Conservation (phyloP, 2,329 filamentous ascomycete species). For the Cladobotryum protrusum region DNA sequence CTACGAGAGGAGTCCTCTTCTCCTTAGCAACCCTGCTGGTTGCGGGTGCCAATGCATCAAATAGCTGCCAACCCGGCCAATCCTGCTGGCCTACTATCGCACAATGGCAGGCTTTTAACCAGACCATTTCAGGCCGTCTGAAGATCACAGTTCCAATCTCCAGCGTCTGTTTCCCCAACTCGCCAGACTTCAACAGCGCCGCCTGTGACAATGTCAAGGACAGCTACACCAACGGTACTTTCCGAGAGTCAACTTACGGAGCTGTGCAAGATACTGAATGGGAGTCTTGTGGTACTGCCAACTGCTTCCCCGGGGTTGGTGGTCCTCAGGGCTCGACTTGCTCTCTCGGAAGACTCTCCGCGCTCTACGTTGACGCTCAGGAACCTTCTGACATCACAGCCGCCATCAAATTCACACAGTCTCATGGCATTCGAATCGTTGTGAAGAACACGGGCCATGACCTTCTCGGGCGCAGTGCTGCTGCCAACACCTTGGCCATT, state of each 20-base stretch:
- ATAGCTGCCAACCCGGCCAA: background rate
- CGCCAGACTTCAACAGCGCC: background rate
- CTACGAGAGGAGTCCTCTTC: background rate
- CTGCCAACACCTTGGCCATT: constrained; percentile 30
- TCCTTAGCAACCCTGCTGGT: background rate
- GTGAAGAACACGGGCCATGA: constrained; percentile 29
- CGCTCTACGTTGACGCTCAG: background rate
- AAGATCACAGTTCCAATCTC: constrained; percentile 45
- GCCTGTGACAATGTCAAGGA: background rate
- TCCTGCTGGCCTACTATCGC: constrained; percentile 42
- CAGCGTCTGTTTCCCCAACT: constrained; percentile 30
- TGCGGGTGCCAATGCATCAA: background rate
- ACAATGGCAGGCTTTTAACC: constrained; percentile 45
- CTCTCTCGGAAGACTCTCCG: constrained; percentile 4
- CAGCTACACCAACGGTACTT: constrained; percentile 1
- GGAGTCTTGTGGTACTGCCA: constrained; percentile 1
- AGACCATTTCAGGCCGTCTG: constrained; percentile 43
- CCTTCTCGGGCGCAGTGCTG: constrained; percentile 30
- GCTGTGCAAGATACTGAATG: background rate
- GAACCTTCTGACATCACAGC: constrained; percentile 8
- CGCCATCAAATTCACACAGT: constrained; percentile 31
- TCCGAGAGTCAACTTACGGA: background rate
- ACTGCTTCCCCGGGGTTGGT: constrained; percentile 1
- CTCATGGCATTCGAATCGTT: constrained; percentile 31
- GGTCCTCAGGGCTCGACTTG: background rate